Evolutionary conservation across 1,284 basidiomycete species (phyloP).

Genomic region (Apiotrichum sp.): DNA sequence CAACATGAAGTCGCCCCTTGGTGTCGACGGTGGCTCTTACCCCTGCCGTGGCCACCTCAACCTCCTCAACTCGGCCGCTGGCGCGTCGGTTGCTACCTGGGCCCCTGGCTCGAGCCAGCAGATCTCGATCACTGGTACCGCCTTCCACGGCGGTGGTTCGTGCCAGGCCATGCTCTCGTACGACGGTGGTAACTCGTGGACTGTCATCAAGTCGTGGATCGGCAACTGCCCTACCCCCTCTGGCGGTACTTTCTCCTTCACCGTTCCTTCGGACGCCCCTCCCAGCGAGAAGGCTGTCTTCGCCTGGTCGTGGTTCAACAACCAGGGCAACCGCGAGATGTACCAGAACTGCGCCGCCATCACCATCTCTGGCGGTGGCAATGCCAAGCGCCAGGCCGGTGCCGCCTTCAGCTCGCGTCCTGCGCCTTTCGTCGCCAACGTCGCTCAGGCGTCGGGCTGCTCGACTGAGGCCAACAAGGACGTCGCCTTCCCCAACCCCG

Average conservation of each 20-base stretch:
- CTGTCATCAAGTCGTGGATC: conserved; percentile 43
- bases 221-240: conserved; percentile 42
- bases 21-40: conserved; percentile 24
- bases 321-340: conserved; percentile 43
- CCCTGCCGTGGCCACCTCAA: conserved; percentile 49
- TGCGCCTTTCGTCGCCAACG: conserved; percentile 46
- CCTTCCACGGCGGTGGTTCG: conserved; percentile 46
- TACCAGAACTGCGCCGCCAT: conserved; percentile 48
- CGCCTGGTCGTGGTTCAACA: conserved; percentile 50
- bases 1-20: conserved; percentile 41
- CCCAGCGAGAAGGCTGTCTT: conserved; percentile 42
- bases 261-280: conserved; percentile 42
- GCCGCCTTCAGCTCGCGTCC: conserved; percentile 24
- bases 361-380: conserved; percentile 35
- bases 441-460: conserved; percentile 33
- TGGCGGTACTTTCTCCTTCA: conserved; percentile 28
- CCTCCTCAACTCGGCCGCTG: conserved; percentile 13
- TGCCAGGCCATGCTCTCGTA: conserved; percentile 47
- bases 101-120: conserved; percentile 29
- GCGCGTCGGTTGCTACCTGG: conserved; percentile 35
- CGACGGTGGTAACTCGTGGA: conserved; percentile 46
- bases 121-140: conserved; percentile 35
- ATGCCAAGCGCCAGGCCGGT: conserved; percentile 7
- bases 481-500: conserved; percentile 17
- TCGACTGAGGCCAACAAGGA: conserved; percentile 25